These are phyloP conservation scores for Oenanthe javanica DNA, from an alignment of 140 eudicot genomes.

Conservation along the genomic window DNA sequence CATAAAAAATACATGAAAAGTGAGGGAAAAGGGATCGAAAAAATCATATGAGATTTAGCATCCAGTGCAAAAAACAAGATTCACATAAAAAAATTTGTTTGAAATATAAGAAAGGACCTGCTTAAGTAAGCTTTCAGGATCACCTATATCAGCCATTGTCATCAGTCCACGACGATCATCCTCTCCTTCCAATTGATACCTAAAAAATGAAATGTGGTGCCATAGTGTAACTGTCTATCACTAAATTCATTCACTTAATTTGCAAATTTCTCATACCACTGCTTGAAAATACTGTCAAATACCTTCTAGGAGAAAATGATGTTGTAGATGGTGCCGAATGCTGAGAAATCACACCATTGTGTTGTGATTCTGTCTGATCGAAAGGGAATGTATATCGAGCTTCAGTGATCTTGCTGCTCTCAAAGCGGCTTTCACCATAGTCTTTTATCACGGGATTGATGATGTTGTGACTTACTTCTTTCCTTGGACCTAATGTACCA, in stretches of 20 bases:
- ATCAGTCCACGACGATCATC: constrained; percentile 41
- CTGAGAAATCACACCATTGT: constrained; percentile 34
- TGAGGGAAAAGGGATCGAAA: background rate
- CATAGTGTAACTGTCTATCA: constrained; percentile 9
- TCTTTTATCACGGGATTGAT: constrained; percentile 19
- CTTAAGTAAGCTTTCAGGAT: constrained; percentile 35
- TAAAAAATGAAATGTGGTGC: constrained; percentile 15
- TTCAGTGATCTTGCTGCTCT: constrained; percentile 29
- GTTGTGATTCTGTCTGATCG: constrained; percentile 34
- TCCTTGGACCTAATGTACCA: constrained; percentile 18
- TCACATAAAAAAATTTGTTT: background rate
- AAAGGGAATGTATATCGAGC: constrained; percentile 22
- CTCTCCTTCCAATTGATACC: constrained; percentile 49
- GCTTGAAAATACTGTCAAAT: constrained; percentile 15
- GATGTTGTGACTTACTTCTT: constrained; percentile 16
- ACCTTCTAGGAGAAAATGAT: constrained; percentile 61
- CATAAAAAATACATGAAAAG: constrained; percentile 4
- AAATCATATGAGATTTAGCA: background rate
- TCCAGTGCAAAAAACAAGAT: constrained; percentile 1
- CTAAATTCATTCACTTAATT: background rate
- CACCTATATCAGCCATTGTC: constrained; percentile 46
- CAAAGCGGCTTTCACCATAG: constrained; percentile 27
- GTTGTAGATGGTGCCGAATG: constrained; percentile 35
- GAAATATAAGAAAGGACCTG: constrained; percentile 37
- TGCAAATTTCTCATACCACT: background rate